Conservation (phyloP, 495 filamentous ascomycete species). For the Acidiella bohemica region DNA sequence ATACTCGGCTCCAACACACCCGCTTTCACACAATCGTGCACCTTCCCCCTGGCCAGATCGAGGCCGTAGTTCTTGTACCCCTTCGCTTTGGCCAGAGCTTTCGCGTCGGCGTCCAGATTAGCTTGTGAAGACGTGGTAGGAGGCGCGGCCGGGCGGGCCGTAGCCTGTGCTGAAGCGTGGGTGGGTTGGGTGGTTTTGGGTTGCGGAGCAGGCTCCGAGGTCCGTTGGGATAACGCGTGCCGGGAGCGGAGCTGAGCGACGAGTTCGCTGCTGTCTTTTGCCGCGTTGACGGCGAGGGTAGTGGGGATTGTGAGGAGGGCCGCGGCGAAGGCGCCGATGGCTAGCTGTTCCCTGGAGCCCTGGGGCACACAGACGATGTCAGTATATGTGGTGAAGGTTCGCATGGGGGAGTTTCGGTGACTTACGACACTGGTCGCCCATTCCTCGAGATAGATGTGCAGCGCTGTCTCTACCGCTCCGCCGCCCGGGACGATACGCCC, state of each 20-base stretch:
- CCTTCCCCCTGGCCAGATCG: slow-evolving; percentile 78
- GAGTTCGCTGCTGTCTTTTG: slow-evolving; percentile 88
- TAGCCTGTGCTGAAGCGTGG: neutral
- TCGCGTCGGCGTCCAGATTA: slow-evolving; percentile 43
- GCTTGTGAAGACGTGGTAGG: neutral
- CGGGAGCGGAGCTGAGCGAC: slow-evolving; percentile 89
- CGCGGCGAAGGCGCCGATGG: slow-evolving; percentile 93
- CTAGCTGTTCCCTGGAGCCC: slow-evolving; percentile 93
- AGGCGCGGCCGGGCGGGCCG: neutral
- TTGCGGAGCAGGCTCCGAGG: slow-evolving; percentile 52
- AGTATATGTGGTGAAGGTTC: neutral
- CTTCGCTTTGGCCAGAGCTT: slow-evolving; percentile 80
- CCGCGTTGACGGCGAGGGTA: slow-evolving; percentile 92
- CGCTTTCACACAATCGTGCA: slow-evolving; percentile 84
- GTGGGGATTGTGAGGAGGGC: slow-evolving; percentile 90
- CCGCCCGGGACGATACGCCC: slow-evolving; percentile 94
- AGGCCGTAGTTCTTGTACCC: slow-evolving; percentile 97
- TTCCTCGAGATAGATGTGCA: slow-evolving; percentile 98
- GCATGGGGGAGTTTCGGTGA: slow-evolving; percentile 11
- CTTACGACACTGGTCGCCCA: slow-evolving; percentile 90
- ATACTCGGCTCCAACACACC: slow-evolving; percentile 94
- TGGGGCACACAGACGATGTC: slow-evolving; percentile 18
- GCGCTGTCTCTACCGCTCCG: slow-evolving; percentile 93
- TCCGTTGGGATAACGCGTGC: slow-evolving; percentile 86
- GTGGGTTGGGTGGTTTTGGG: neutral